These are phyloP conservation scores for Fusarium cyanostomum DNA, from an alignment of 2,329 filamentous ascomycete genomes.

Conservation along the genomic window DNA sequence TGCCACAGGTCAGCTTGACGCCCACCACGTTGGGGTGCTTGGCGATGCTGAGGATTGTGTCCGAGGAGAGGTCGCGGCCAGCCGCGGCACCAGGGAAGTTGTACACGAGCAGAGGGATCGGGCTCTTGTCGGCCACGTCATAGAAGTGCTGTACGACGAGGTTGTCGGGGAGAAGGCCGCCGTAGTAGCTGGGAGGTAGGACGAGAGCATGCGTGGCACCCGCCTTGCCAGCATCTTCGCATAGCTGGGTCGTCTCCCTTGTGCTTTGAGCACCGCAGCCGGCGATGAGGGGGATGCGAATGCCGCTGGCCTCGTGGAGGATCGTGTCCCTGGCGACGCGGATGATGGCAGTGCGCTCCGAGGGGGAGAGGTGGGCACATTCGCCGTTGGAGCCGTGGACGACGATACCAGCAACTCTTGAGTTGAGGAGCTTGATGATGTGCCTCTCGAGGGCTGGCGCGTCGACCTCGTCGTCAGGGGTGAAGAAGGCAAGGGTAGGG, in stretches of 20 bases:
- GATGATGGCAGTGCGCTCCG: constrained; percentile 75
- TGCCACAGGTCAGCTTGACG: constrained; percentile 72
- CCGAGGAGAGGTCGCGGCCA: constrained; percentile 69
- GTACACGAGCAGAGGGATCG: constrained; percentile 71
- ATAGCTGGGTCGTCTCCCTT: constrained; percentile 76
- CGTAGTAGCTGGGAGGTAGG: constrained; percentile 81
- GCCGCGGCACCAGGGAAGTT: constrained; percentile 71
- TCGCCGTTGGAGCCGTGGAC: constrained; percentile 88
- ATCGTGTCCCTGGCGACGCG: constrained; percentile 58
- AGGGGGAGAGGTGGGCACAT: constrained; percentile 78
- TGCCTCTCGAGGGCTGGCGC: constrained; percentile 46
- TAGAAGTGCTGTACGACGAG: constrained; percentile 66
- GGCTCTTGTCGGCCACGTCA: constrained; percentile 67
- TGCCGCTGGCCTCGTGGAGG: constrained; percentile 36
- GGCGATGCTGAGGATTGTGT: constrained; percentile 64
- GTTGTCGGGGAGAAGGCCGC: constrained; percentile 67
- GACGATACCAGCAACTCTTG: constrained; percentile 78
- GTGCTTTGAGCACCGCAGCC: constrained; percentile 81
- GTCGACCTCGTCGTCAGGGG: constrained; percentile 48
- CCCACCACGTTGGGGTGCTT: constrained; percentile 68
- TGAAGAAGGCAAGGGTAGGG: constrained; percentile 52
- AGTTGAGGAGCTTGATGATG: constrained; percentile 61
- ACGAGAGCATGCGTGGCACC: constrained; percentile 82
- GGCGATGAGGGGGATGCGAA: constrained; percentile 66
- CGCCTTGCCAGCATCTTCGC: constrained; percentile 72